Evolutionary conservation across 2,329 filamentous ascomycete species (phyloP), one percentile per base, ranked within the genome.

Genomic region (Pseudogymnoascus sp.): DNA sequence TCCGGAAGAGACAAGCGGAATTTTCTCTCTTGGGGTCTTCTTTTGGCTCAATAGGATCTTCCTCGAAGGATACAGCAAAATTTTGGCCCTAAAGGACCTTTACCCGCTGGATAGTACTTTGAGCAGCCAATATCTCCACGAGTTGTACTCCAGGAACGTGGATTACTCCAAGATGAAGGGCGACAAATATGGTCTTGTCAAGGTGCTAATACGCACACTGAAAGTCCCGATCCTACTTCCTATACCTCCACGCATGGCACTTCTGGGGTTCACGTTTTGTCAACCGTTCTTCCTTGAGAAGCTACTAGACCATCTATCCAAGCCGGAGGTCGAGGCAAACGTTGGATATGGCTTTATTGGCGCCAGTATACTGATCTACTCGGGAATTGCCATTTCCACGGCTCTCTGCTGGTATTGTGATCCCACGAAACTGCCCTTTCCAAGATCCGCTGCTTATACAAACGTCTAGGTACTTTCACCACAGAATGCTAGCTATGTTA

Each of bases 221-320:
- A 67, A 63, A 36, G 64, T 67, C 7, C 68, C 68, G 11, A 64
- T 75, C 21, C 43, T 73, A 28, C 61, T 70, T 63, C 63, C 69
- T 16, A 62, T 69, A 63, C 21, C 65, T 62, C 75, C 78, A 2
- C 73, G 78, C 0, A 66, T 79, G 1, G 70, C 73, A 5, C 73
- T 72, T 23, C 74, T 72, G 1, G 77, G 71, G 2, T 79, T 81
- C 66, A 75, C 68, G 3, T 79, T 80, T 62, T 72, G 76, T 3
- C 79, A 81, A 34, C 78, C 79, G 0, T 77, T 80, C 16, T 74
- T 81, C 23, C 75, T 80, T 65, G 71, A 73, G 23, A 68, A 71
- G 1, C 67, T 73, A 0, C 69, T 78, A 18, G 56, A 62, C 3
- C 72, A 72, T 12, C 71, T 76, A 3, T 70, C 67, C 0, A 66